phyloP scores from a whole-genome alignment of 495 filamentous ascomycete species.

The Podospora sp. region DNA sequence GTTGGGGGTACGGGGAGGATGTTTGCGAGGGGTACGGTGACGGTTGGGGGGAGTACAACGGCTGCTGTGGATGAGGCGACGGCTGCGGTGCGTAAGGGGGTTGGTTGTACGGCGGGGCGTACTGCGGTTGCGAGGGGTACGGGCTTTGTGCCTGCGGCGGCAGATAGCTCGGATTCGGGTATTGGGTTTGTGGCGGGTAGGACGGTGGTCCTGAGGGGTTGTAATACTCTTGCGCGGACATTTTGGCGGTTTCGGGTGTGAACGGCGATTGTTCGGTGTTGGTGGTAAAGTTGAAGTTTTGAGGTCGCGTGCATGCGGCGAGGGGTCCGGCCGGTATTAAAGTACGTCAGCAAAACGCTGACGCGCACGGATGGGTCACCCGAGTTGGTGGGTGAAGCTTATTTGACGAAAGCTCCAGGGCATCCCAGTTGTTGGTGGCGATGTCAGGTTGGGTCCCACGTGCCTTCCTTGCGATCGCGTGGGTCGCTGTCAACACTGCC shows the following conservation, averaged over 20 bases:
- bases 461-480: too few species aligned
- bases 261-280: neutral
- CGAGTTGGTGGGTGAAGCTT: neutral
- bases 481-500: too few species aligned
- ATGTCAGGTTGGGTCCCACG: neutral
- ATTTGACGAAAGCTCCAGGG: neutral
- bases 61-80: constrained; percentile 13
- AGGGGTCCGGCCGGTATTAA: neutral
- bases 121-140: constrained; percentile 20
- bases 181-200: constrained; percentile 9
- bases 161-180: constrained; percentile 6
- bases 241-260: neutral
- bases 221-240: constrained; percentile 30
- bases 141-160: constrained; percentile 19
- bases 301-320: neutral
- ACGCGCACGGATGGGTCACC: neutral
- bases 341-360: neutral
- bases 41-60: constrained; percentile 8
- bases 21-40: neutral
- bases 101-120: constrained; percentile 12
- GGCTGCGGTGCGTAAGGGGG: neutral
- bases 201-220: constrained; percentile 11
- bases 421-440: neutral
- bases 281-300: neutral
- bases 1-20: neutral